Evolutionary conservation across 2,329 filamentous ascomycete species (phyloP).

Genomic region (Conoideocrella luteorostrata): DNA sequence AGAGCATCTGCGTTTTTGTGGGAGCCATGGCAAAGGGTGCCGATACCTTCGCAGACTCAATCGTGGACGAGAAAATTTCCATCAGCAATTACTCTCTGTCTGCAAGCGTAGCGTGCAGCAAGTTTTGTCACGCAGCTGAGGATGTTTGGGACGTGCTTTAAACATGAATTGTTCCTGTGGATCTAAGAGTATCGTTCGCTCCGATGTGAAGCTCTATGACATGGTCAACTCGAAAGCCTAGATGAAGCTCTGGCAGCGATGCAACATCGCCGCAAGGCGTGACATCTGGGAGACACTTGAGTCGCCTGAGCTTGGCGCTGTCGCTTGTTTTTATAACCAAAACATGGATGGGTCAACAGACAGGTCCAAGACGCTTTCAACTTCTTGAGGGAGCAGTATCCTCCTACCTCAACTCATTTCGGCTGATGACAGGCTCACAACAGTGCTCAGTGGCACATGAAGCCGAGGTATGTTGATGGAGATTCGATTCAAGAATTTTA

Average conservation of each 20-base stretch:
- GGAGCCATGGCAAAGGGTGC: slow-evolving; percentile 97
- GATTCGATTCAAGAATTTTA: no score
- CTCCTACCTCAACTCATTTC: no score
- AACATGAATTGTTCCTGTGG: slow-evolving; percentile 14
- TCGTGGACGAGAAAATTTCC: slow-evolving; percentile 94
- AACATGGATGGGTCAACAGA: slow-evolving; percentile 70
- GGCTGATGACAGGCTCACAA: no score
- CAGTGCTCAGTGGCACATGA: no score
- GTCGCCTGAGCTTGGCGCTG: slow-evolving; percentile 63
- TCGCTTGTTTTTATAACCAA: slow-evolving; percentile 82
- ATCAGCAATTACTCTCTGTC: slow-evolving; percentile 98
- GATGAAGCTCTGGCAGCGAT: slow-evolving; percentile 47
- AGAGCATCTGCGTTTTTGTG: slow-evolving; percentile 96
- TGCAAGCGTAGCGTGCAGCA: slow-evolving; percentile 97
- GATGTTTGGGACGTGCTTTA: slow-evolving; percentile 93
- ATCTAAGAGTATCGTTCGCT: neutral
- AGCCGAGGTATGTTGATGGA: no score
- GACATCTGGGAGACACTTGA: slow-evolving; percentile 39
- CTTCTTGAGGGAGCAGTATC: no score
- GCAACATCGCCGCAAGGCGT: slow-evolving; percentile 59
- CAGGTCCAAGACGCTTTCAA: no score
- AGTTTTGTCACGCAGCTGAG: slow-evolving; percentile 97
- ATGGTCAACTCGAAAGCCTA: slow-evolving; percentile 16
- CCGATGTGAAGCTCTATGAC: slow-evolving; percentile 2
- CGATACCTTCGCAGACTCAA: slow-evolving; percentile 90